Evolutionary conservation across 257 asterid species (phyloP), one percentile per base, ranked within the genome.

Genomic region (Lycium ferocissimum): DNA sequence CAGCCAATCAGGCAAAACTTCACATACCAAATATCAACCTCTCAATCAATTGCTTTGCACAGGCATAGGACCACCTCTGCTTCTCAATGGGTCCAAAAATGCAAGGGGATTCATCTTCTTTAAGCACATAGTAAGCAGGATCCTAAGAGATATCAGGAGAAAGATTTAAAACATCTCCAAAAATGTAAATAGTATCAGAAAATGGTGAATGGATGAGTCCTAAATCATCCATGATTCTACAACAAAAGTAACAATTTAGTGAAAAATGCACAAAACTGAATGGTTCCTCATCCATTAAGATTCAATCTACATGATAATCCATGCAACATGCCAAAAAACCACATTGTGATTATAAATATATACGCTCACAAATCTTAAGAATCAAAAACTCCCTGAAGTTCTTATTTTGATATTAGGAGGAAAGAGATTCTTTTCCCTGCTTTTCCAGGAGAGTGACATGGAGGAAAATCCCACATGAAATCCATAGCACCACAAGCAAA

Each of bases 51-150:
- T 95, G 99, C 90, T 94, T 95, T 12, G 99, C 98, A 56, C 99
- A 95, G 72, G 99, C 99, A 85, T 96, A 96, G 47, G 98, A 96
- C 99, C 99, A 96, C 90, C 99, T 91, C 90, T 96, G 99, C 92
- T 96, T 96, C 86, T 96, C 98, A 91, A 96, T 93, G 61, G 99
- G 82, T 79, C 99, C 99, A 85, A 96, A 96, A 84, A 96, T 94
- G 92, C 99, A 96, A 72, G 99, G 99, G 75, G 99, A 96, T 22
- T 65, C 54, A 53, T 96, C 99, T 90, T 96, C 99, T 84, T 88
- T 89, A 13, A 96, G 96, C 81, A 94, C 89, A 87, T 90, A 96
- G 85, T 93, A 94, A 10, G 90, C 86, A 57, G 99, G 98, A 81
- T 96, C 99, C 99, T 96, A 89, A 83, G 75, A 80, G 83, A 89